These are phyloP conservation scores for Globisporangium cystogenes DNA, from an alignment of 352 stramenopile species.

Conservation along the genomic window DNA sequence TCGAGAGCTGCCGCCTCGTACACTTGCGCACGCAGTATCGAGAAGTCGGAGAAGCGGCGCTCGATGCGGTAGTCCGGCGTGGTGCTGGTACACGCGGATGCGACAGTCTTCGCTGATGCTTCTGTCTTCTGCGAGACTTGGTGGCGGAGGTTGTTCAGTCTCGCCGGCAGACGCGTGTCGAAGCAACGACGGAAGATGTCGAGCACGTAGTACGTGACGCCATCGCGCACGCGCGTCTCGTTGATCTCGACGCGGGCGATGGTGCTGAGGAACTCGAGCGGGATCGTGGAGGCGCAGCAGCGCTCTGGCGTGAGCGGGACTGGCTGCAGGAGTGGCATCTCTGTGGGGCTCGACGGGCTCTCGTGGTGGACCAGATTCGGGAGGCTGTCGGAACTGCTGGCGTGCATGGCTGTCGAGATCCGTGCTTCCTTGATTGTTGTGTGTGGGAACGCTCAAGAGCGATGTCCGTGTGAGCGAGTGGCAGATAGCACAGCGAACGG, in stretches of 20 bases:
- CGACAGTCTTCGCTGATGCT: not conserved
- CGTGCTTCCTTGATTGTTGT: no score
- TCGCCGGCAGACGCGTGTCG: conserved; percentile 3
- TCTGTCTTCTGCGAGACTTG: not conserved
- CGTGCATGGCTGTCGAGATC: no score
- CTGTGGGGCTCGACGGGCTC: no score
- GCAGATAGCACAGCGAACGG: no score
- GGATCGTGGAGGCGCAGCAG: not conserved
- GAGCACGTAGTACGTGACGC: conserved; percentile 11
- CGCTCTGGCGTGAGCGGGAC: conserved; percentile 1
- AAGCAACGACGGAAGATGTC: conserved; percentile 10
- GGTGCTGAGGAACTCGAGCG: conserved; percentile 4
- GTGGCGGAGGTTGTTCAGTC: not conserved
- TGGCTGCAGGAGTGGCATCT: conserved; percentile 1
- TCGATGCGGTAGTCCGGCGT: conserved; percentile 44
- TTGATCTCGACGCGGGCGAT: conserved; percentile 13
- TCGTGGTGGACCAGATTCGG: no score
- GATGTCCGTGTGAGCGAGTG: no score
- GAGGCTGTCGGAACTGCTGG: no score
- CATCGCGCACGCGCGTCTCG: conserved; percentile 3
- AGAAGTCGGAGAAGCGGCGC: conserved; percentile 58
- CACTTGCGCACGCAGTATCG: conserved; percentile 37
- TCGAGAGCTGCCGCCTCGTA: conserved; percentile 36
- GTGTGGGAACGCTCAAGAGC: no score
- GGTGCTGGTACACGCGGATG: not conserved